phyloP scores from a whole-genome alignment of 495 filamentous ascomycete genomes.

The Tetracladium marchalianum region DNA sequence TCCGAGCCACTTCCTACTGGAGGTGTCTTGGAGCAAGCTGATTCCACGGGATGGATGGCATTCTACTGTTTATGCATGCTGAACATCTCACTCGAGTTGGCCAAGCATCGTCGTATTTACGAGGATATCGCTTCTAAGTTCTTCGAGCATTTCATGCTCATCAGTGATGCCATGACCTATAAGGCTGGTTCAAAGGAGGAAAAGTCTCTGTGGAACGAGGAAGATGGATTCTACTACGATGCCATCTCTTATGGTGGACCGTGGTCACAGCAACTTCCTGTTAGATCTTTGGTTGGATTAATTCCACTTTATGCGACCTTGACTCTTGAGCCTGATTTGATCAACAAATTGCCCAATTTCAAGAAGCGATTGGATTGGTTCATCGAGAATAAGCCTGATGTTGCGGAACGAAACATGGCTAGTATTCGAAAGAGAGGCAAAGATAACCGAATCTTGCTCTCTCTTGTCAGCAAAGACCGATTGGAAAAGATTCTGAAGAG shows the following conservation, averaged over 20 bases:
- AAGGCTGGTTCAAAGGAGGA: slow-evolving; percentile 63
- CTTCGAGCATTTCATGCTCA: slow-evolving; percentile 97
- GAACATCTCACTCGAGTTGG: slow-evolving; percentile 88
- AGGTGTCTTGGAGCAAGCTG: slow-evolving; percentile 87
- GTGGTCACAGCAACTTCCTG: slow-evolving; percentile 83
- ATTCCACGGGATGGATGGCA: slow-evolving; percentile 98
- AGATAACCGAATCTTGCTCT: slow-evolving; percentile 72
- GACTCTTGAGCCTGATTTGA: slow-evolving; percentile 85
- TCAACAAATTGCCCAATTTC: slow-evolving; percentile 88
- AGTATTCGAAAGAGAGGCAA: slow-evolving; percentile 84
- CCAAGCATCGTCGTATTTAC: slow-evolving; percentile 91
- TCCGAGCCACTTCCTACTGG: slow-evolving; percentile 92
- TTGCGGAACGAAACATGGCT: slow-evolving; percentile 85
- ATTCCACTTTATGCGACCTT: slow-evolving; percentile 89
- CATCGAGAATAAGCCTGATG: slow-evolving; percentile 70
- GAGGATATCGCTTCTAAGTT: slow-evolving; percentile 98
- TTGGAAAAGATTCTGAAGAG: slow-evolving; percentile 74
- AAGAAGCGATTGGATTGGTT: slow-evolving; percentile 91
- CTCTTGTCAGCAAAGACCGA: slow-evolving; percentile 82
- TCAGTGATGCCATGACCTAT: slow-evolving; percentile 96
- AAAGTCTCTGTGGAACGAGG: slow-evolving; percentile 86
- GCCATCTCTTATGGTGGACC: slow-evolving; percentile 92
- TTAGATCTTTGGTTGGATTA: slow-evolving; percentile 82
- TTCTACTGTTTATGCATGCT: slow-evolving; percentile 94
- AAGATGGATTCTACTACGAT: slow-evolving; percentile 97